phyloP scores from a whole-genome alignment of 331 rosid genomes.

The Rosa hybrid region DNA sequence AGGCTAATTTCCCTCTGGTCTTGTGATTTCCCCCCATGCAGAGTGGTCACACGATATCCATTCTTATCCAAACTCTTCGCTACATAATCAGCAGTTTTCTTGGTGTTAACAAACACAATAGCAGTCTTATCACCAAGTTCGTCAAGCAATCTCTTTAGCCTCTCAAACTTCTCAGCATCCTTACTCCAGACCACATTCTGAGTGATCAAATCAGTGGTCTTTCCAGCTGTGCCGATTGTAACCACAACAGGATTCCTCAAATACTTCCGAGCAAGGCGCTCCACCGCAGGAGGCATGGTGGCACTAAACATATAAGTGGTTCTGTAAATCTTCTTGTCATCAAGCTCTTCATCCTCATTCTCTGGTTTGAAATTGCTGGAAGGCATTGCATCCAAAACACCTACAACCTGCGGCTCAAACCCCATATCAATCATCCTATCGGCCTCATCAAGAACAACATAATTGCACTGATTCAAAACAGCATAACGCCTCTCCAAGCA shows the following conservation, averaged over 20 bases:
- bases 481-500: constrained; percentile 56
- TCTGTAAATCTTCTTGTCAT: constrained; percentile 7
- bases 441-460: constrained; percentile 50
- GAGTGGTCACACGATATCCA: constrained; percentile 69
- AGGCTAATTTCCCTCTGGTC: constrained; percentile 78
- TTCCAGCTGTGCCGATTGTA: constrained; percentile 76
- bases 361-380: constrained; percentile 71
- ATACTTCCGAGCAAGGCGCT: constrained; percentile 72
- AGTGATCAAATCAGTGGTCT: constrained; percentile 63
- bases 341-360: constrained; percentile 61
- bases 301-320: constrained; percentile 13
- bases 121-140: constrained; percentile 70
- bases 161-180: constrained; percentile 51
- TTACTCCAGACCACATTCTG: constrained; percentile 64
- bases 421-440: constrained; percentile 86
- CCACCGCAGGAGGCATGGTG: constrained; percentile 75
- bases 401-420: constrained; percentile 67
- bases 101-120: constrained; percentile 71
- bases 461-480: constrained; percentile 57
- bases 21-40: constrained; percentile 79
- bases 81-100: constrained; percentile 46
- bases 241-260: constrained; percentile 77
- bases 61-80: constrained; percentile 46
- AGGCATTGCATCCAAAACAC: constrained; percentile 77
- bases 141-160: constrained; percentile 35